A percentile compares a stretch with the other conserved stretches of the same genome.
Evolutionary conservation across 2,329 filamentous ascomycete species (phyloP).

Genomic region (Ophiostoma novo-ulmi): DNA sequence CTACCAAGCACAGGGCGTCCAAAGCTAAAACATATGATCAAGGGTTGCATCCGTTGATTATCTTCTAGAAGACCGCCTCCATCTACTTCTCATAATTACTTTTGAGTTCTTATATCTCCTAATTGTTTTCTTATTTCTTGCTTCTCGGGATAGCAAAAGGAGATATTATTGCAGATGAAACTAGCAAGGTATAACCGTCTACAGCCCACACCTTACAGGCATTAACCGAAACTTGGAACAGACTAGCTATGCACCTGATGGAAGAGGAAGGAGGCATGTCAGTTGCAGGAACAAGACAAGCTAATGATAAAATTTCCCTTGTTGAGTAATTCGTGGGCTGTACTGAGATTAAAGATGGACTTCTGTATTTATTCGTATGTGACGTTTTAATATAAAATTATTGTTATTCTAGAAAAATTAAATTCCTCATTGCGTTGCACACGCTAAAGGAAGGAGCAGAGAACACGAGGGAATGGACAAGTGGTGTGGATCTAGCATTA

Average conservation of each 20-base stretch:
- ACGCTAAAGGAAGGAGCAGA: background rate
- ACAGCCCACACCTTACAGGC: background rate
- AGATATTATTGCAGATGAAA: background rate
- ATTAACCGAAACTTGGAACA: slow-evolving; percentile 10
- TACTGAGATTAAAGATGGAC: background rate
- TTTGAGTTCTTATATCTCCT: background rate
- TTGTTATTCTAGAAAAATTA: background rate
- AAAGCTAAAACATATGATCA: background rate
- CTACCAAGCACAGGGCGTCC: background rate
- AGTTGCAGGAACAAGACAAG: slow-evolving; percentile 6
- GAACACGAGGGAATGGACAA: background rate
- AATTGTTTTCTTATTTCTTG: background rate
- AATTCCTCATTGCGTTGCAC: background rate
- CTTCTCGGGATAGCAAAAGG: background rate
- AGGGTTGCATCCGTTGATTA: background rate
- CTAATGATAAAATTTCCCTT: background rate
- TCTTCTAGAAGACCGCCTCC: background rate
- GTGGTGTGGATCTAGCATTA: slow-evolving; percentile 8
- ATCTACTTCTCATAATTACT: background rate
- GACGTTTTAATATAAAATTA: background rate
- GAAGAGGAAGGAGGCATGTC: slow-evolving; percentile 12
- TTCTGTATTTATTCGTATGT: background rate
- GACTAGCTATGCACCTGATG: slow-evolving; percentile 2
- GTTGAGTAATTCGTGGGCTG: slow-evolving; percentile 3
- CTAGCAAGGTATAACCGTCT: background rate